phyloP scores from a whole-genome alignment of 164 flowering plant species.

The Warburgia ugandensis region DNA sequence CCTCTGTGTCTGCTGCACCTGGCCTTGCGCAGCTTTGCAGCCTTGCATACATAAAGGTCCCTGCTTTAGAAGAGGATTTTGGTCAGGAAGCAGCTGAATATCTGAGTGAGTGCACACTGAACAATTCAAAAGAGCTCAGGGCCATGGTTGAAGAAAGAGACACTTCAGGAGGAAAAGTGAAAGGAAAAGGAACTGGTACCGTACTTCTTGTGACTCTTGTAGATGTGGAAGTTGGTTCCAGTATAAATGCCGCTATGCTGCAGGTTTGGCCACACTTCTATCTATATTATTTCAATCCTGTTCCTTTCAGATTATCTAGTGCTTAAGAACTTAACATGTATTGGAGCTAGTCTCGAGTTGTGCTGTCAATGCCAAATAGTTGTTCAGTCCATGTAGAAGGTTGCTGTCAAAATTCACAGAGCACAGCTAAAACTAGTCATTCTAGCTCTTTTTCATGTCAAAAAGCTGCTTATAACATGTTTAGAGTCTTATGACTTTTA shows the following conservation, averaged over 20 bases:
- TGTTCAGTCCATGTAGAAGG: too few relatives aligned
- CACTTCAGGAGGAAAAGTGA: slow-evolving; percentile 79
- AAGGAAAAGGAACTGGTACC: slow-evolving; percentile 95
- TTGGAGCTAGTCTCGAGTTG: too few relatives aligned
- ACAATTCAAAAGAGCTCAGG: slow-evolving; percentile 49
- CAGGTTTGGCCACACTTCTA: too few relatives aligned
- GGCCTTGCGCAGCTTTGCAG: slow-evolving; percentile 88
- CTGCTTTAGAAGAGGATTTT: slow-evolving; percentile 71
- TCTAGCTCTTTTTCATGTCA: too few relatives aligned
- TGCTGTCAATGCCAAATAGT: too few relatives aligned
- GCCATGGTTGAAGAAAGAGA: slow-evolving; percentile 82
- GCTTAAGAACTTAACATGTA: too few relatives aligned
- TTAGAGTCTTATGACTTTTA: too few relatives aligned
- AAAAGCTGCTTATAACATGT: too few relatives aligned
- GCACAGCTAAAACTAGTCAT: too few relatives aligned
- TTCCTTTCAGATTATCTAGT: too few relatives aligned
- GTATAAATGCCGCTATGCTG: slow-evolving; percentile 74
- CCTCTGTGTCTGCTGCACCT: slow-evolving; percentile 66
- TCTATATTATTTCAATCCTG: background rate
- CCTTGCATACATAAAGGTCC: slow-evolving; percentile 84
- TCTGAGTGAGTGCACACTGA: slow-evolving; percentile 48
- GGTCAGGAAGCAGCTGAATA: slow-evolving; percentile 84
- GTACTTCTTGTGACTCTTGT: slow-evolving; percentile 58
- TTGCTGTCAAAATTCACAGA: too few relatives aligned
- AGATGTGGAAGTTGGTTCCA: slow-evolving; percentile 56